Conservation (phyloP, 176 grass and related monocot genomes). For the Themeda triandra region DNA sequence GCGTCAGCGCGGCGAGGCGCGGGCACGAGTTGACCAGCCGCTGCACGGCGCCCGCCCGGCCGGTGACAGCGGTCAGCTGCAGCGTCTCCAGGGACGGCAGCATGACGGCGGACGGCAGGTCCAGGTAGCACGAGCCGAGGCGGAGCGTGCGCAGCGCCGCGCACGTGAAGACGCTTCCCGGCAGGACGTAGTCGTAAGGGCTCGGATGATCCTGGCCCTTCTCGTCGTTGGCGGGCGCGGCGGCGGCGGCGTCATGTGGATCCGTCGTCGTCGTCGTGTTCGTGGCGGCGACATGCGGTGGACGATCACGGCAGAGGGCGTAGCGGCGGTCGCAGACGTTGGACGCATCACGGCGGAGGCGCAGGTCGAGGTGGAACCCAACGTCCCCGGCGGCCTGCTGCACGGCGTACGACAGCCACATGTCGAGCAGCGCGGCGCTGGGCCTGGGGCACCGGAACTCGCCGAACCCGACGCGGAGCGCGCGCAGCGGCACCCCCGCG, state of each 20-base stretch:
- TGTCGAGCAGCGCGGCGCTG: background rate
- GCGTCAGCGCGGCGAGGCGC: background rate
- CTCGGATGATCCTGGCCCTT: background rate
- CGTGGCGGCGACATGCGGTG: too few species aligned
- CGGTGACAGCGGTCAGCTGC: background rate
- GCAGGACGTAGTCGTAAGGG: background rate
- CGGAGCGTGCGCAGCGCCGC: background rate
- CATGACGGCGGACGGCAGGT: background rate
- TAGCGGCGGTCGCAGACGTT: background rate
- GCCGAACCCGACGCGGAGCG: constrained; percentile 16
- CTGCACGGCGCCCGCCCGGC: background rate
- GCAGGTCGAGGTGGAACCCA: background rate
- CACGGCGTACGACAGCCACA: background rate
- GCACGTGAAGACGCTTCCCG: background rate
- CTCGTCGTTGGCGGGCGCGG: background rate
- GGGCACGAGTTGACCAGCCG: background rate
- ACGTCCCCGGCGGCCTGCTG: background rate
- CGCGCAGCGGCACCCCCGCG: background rate
- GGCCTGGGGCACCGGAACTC: too few species aligned
- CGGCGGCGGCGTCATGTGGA: too few species aligned
- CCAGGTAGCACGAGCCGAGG: background rate
- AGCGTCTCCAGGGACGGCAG: background rate
- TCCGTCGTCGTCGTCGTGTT: too few species aligned
- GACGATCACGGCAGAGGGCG: background rate
- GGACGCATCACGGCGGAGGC: accelerated